Conservation (phyloP, 768 basidiomycete genomes). For the Suillus hirtellus region DNA sequence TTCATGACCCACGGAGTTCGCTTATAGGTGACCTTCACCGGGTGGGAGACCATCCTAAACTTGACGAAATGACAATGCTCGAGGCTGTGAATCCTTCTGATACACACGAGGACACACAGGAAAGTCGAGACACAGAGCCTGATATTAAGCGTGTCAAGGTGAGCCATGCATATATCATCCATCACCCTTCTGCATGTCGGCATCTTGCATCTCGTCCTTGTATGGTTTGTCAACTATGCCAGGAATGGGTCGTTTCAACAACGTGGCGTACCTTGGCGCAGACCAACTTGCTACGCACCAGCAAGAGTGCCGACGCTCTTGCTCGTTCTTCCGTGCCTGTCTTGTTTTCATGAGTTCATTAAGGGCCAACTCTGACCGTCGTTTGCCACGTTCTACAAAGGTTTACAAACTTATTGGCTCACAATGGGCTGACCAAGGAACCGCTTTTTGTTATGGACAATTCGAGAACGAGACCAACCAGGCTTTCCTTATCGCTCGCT, state of each 20-base stretch:
- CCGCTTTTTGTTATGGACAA: conserved; percentile 93
- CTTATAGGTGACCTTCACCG: conserved; percentile 35
- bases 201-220: conserved; percentile 16
- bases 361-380: conserved; percentile 31
- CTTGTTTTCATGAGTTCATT: conserved; percentile 34
- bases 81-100: conserved; percentile 40
- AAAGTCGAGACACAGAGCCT: conserved; percentile 63
- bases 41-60: conserved; percentile 34
- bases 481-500: conserved; percentile 81
- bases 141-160: conserved; percentile 88
- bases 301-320: conserved; percentile 20
- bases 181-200: conserved; percentile 17
- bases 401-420: conserved; percentile 93
- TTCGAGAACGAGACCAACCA: conserved; percentile 75
- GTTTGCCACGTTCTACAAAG: conserved; percentile 42
- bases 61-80: conserved; percentile 34
- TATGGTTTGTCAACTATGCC: conserved; percentile 22
- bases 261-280: conserved; percentile 22
- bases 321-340: conserved; percentile 22
- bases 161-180: conserved; percentile 31
- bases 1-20: conserved; percentile 33
- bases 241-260: conserved; percentile 25
- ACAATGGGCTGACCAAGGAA: conserved; percentile 95
- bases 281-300: conserved; percentile 16
- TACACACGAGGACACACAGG: conserved; percentile 57